These are phyloP conservation scores for Herpetomonas samuelpessoai DNA, from an alignment of 208 protist species.

Conservation along the genomic window DNA sequence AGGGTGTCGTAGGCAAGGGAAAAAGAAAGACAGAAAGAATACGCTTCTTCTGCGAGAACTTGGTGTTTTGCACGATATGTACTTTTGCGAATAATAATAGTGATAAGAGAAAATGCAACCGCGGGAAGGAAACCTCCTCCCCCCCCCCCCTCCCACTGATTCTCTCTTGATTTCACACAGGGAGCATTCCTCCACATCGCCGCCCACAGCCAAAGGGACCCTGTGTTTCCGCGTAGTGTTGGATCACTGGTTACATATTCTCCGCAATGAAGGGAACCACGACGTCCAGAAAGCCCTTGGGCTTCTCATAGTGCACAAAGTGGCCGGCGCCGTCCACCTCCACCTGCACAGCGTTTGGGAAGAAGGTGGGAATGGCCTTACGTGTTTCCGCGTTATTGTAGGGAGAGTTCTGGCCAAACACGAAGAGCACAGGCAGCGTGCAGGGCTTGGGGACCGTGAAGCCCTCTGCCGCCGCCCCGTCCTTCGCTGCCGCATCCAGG, in stretches of 20 bases:
- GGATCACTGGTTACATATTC: conserved; percentile 33
- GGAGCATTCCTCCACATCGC: too few relatives aligned
- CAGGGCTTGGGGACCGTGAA: conserved; percentile 32
- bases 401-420: conserved; percentile 77
- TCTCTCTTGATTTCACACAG: too few relatives aligned
- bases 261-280: conserved; percentile 64
- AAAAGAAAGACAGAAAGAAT: too few relatives aligned
- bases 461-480: background rate
- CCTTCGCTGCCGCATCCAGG: background rate
- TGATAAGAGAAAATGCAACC: too few relatives aligned
- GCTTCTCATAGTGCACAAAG: conserved; percentile 88
- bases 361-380: conserved; percentile 42
- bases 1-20: too few relatives aligned
- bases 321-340: conserved; percentile 67
- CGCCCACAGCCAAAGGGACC: too few relatives aligned
- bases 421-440: conserved; percentile 75
- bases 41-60: too few relatives aligned
- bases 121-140: too few relatives aligned
- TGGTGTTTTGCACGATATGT: too few relatives aligned
- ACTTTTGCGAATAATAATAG: too few relatives aligned
- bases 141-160: too few relatives aligned
- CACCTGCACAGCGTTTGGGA: conserved; percentile 56
- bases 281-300: conserved; percentile 55
- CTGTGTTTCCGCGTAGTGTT: too few relatives aligned
- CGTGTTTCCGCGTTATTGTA: conserved; percentile 57